phyloP scores from a whole-genome alignment of 1,284 basidiomycete species.

The Leccinum fuscescens region DNA sequence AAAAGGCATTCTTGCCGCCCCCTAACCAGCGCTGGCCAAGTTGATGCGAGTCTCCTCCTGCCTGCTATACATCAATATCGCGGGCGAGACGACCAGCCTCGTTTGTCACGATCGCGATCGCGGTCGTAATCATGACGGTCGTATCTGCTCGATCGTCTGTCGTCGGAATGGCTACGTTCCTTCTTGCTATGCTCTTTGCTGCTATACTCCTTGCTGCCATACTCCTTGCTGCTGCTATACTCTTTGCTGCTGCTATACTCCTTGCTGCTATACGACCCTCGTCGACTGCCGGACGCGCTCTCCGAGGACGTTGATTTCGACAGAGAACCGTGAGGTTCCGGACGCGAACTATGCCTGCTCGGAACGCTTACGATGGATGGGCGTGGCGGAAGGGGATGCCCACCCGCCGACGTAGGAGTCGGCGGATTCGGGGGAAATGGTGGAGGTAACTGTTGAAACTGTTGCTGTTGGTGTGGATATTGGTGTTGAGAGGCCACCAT shows the following conservation, averaged over 20 bases:
- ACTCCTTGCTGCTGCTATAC: neutral
- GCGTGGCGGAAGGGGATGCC: conserved; percentile 22
- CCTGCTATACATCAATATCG: conserved; percentile 1
- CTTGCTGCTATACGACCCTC: conserved; percentile 14
- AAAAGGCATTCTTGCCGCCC: neutral
- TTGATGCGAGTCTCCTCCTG: neutral
- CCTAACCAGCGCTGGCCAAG: too few species aligned
- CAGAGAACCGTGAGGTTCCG: conserved; percentile 21
- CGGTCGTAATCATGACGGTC: conserved; percentile 11
- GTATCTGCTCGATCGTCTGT: conserved; percentile 13
- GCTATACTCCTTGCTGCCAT: neutral
- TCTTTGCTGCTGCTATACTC: neutral
- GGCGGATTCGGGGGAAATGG: neutral
- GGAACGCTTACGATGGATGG: conserved; percentile 6
- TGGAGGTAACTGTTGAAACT: conserved; percentile 2
- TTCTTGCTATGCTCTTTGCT: neutral
- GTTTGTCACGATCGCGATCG: conserved; percentile 1
- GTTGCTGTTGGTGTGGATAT: conserved; percentile 1
- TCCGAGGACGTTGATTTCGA: conserved; percentile 22
- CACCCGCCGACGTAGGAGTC: neutral
- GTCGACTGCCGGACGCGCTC: conserved; percentile 10
- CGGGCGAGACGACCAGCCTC: conserved; percentile 9
- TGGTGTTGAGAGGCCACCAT: neutral
- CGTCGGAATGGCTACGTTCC: conserved; percentile 16
- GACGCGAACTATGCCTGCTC: conserved; percentile 13